Evolutionary conservation across 495 filamentous ascomycete genomes (phyloP).

Genomic region (Aspergillus heteromorphus): DNA sequence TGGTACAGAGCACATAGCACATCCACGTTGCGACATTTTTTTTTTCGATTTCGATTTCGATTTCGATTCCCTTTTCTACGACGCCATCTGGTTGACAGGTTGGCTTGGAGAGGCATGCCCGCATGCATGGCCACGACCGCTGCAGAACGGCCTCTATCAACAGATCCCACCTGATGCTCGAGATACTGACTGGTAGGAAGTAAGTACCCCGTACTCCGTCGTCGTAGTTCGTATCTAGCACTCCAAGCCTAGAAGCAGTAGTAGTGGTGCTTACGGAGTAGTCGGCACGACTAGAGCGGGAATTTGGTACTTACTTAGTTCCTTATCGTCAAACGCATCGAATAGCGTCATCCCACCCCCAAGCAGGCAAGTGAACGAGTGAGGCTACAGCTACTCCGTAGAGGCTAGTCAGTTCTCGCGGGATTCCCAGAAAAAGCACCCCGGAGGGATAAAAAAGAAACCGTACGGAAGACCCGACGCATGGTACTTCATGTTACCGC

Average conservation of each 20-base stretch:
- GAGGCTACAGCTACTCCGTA: too few species aligned
- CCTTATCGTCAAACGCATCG: background rate
- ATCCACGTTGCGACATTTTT: slow-evolving; percentile 12
- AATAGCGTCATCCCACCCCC: background rate
- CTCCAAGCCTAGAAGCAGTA: too few species aligned
- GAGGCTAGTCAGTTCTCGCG: background rate
- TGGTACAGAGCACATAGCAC: background rate
- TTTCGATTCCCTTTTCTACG: background rate
- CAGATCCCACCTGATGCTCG: background rate
- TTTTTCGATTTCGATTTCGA: background rate
- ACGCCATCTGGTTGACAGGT: slow-evolving; percentile 12
- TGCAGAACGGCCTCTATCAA: background rate
- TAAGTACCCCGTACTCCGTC: too few species aligned
- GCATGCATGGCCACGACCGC: slow-evolving; percentile 11
- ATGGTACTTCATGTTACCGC: background rate
- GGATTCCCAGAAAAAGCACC: background rate
- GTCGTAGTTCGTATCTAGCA: too few species aligned
- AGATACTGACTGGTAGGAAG: background rate
- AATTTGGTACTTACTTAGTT: too few species aligned
- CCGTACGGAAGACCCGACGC: background rate
- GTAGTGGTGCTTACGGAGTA: too few species aligned
- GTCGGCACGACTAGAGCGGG: too few species aligned
- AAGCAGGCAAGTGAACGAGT: background rate
- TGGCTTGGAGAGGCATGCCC: background rate
- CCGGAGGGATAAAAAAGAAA: too few species aligned